Evolutionary conservation across 768 basidiomycete species (phyloP), one percentile per base, ranked within the genome.

Genomic region (Boletus rubroflammeus): DNA sequence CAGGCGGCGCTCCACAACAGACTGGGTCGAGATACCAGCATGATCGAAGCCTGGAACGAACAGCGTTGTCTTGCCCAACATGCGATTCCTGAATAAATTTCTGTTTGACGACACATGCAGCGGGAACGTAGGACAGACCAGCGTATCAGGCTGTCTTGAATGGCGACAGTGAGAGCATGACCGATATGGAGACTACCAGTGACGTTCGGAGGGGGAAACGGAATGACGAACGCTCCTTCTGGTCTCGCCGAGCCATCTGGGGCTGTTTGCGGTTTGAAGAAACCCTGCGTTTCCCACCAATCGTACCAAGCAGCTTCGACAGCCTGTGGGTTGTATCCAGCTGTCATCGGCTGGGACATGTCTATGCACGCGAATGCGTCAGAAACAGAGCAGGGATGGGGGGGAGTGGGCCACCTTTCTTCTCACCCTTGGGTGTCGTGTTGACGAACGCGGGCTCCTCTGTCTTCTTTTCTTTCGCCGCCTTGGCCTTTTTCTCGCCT

Each of bases 231-330:
- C 13, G 75, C 66, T 26, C 85, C 88, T 36, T 88, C 83, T 1
- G 80, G 75, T 47, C 84, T 82, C 47, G 76, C 71, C 15, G 80
- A 75, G 11, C 84, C 85, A 48, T 87, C 78, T 0, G 77, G 65
- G 0, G 77, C 77, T 15, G 81, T 72, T 54, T 81, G 79, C 3
- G 96, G 93, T 60, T 84, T 82, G 82, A 96, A 97, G 77, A 87
- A 96, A 5, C 93, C 95, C 64, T 93, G 80, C 3, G 83, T 80
- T 35, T 84, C 77, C 96, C 96, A 98, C 97, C 97, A 98, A 63
- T 96, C 93, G 63, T 98, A 98, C 93, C 97, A 98, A 2, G 93
- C 86, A 0, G 94, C 79, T 67, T 98, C 96, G 54, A 98, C 89
- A 32, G 90, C 90, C 59, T 90, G 86, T 8, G 97, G 96, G 69